Conservation (phyloP, 805 yeast genomes). For the Candida tibetensis region DNA sequence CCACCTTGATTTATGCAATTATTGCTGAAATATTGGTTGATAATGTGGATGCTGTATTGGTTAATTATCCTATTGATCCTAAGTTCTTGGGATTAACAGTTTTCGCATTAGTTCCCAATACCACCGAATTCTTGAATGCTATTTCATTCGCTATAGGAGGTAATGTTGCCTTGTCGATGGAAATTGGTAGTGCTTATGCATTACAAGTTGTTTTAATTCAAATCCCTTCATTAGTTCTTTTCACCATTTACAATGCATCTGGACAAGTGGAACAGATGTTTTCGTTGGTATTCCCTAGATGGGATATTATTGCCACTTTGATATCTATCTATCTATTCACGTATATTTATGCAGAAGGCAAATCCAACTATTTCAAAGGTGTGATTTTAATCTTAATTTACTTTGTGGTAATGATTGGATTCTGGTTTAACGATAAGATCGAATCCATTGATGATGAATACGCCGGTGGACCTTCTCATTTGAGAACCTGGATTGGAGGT, state of each 20-base stretch:
- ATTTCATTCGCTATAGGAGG: conserved; percentile 96
- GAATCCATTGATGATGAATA: conserved; percentile 28
- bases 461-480: conserved; percentile 7
- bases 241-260: conserved; percentile 52
- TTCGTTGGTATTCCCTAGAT: conserved; percentile 85
- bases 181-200: conserved; percentile 96
- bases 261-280: conserved; percentile 51
- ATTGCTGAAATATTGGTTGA: conserved; percentile 94
- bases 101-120: conserved; percentile 93
- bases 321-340: conserved; percentile 87
- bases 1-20: conserved; percentile 84
- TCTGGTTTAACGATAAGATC: conserved; percentile 57
- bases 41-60: conserved; percentile 84
- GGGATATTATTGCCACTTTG: conserved; percentile 88
- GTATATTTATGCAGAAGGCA: conserved; percentile 94
- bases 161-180: conserved; percentile 94
- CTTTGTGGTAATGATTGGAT: conserved; percentile 72
- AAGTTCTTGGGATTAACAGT: conserved; percentile 91
- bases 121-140: conserved; percentile 95
- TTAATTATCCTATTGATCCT: conserved; percentile 77
- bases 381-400: conserved; percentile 80
- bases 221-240: conserved; percentile 84
- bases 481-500: background rate
- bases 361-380: conserved; percentile 94
- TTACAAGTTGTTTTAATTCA: conserved; percentile 92